These are phyloP conservation scores for Leishmania lainsoni DNA, from an alignment of 208 protist genomes.

Conservation along the genomic window DNA sequence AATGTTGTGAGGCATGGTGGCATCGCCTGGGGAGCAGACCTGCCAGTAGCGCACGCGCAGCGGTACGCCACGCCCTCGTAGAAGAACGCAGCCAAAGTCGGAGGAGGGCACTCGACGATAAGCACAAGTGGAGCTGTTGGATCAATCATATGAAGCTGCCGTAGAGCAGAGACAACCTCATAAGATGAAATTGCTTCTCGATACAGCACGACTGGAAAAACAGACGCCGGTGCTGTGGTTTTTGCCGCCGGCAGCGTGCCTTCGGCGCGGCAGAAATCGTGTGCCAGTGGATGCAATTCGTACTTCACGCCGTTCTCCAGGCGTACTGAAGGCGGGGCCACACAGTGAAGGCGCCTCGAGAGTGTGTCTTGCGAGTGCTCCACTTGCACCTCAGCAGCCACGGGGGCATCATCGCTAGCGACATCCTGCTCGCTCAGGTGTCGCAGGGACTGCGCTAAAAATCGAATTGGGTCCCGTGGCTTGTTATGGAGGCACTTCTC, in stretches of 20 bases:
- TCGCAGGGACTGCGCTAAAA: slow-evolving; percentile 53
- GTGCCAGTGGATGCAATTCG: slow-evolving; percentile 9
- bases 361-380: background rate
- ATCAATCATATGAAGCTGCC: slow-evolving; percentile 12
- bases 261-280: slow-evolving; percentile 9
- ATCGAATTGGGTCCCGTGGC: slow-evolving; percentile 53
- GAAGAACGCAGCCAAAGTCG: slow-evolving; percentile 59
- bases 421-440: background rate
- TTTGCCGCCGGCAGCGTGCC: background rate
- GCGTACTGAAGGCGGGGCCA: background rate
- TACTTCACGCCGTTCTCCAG: background rate
- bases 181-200: slow-evolving; percentile 18
- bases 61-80: slow-evolving; percentile 72
- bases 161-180: slow-evolving; percentile 30
- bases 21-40: slow-evolving; percentile 26
- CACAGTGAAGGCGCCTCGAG: background rate
- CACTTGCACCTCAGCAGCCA: background rate
- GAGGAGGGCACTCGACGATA: slow-evolving; percentile 64
- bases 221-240: background rate
- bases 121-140: slow-evolving; percentile 39
- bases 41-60: slow-evolving; percentile 25
- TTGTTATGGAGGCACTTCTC: slow-evolving; percentile 50
- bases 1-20: slow-evolving; percentile 8
- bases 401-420: background rate
- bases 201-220: slow-evolving; percentile 21